Percentiles rank a stretch among this genome's conserved stretches.
Conservation (phyloP, 495 filamentous ascomycete genomes). For the Podospora anserina region DNA sequence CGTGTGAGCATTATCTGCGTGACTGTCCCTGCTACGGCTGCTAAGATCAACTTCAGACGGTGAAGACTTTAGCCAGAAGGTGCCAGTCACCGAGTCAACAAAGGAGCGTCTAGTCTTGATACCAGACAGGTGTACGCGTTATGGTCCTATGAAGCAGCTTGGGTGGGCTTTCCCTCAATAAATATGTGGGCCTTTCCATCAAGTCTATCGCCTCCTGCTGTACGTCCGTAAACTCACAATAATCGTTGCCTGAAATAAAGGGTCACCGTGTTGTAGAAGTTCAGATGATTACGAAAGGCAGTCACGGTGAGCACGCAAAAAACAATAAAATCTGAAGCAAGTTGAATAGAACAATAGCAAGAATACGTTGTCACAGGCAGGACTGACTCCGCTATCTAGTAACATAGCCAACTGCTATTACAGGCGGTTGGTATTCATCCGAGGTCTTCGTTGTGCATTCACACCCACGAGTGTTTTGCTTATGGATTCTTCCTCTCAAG, state of each 20-base stretch:
- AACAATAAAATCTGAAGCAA: background rate
- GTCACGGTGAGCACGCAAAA: background rate
- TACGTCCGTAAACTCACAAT: background rate
- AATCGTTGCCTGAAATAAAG: background rate
- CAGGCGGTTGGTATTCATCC: background rate
- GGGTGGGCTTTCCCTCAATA: too few relatives aligned
- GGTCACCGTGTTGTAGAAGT: background rate
- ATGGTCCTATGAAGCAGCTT: background rate
- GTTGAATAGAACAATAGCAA: background rate
- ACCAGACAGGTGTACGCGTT: background rate
- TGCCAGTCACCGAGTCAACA: background rate
- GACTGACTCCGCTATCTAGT: background rate
- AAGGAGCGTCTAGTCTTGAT: background rate
- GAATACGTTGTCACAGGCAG: background rate
- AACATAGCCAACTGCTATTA: background rate
- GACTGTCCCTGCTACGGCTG: background rate
- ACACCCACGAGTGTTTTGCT: too few relatives aligned
- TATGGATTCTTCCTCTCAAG: background rate
- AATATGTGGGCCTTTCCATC: background rate
- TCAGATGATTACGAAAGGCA: background rate
- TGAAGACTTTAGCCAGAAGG: background rate
- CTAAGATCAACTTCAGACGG: background rate
- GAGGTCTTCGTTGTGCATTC: background rate
- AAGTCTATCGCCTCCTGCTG: slow-evolving; percentile 3
- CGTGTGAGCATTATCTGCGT: background rate